phyloP scores from a whole-genome alignment of 306 rosid genomes.

The Citrullus colocynthis region DNA sequence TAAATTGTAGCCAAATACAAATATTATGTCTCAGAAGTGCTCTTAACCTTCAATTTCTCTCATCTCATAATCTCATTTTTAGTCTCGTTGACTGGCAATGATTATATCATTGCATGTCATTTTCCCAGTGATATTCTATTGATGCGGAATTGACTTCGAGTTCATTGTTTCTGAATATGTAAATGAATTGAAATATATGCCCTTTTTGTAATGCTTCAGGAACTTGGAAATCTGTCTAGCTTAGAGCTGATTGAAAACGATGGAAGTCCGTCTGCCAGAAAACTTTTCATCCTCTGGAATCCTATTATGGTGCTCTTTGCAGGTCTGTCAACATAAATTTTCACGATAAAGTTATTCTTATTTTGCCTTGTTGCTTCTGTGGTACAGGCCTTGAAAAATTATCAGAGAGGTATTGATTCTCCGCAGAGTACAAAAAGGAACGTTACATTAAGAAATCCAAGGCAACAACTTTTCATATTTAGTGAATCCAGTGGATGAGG shows the following conservation, averaged over 20 bases:
- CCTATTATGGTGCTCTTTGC: constrained; percentile 20
- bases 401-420: constrained; percentile 9
- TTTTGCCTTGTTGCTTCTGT: constrained; percentile 12
- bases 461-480: constrained; percentile 25
- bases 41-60: background rate
- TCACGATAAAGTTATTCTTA: background rate
- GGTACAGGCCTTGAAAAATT: constrained; percentile 28
- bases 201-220: constrained; percentile 31
- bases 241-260: constrained; percentile 74
- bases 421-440: constrained; percentile 26
- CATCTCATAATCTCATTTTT: background rate
- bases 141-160: background rate
- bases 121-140: background rate
- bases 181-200: background rate
- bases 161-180: background rate
- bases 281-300: constrained; percentile 87
- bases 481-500: background rate
- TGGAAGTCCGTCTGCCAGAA: constrained; percentile 90
- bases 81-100: background rate
- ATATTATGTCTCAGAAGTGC: background rate
- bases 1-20: background rate
- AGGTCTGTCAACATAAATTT: background rate
- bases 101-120: background rate
- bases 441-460: constrained; percentile 35
- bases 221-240: constrained; percentile 67